Conservation (phyloP, 345 rosid genomes). For the Lepidium sativum region DNA sequence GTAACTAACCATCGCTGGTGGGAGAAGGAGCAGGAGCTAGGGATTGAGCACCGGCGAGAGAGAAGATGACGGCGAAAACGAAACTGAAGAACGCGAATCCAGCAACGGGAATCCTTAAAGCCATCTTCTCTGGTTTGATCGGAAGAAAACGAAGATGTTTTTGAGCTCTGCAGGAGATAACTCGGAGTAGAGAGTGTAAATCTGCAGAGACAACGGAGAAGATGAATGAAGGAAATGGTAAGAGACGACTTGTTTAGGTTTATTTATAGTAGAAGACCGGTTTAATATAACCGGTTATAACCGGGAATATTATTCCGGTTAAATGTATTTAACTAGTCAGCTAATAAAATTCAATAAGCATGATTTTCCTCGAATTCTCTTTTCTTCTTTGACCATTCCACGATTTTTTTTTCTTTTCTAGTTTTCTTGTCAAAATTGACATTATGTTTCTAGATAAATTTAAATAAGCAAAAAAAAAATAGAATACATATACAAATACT, state of each 20-base stretch:
- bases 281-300: conserved; percentile 10
- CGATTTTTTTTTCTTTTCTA: not conserved
- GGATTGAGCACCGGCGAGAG: conserved; percentile 32
- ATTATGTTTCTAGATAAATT: conserved; percentile 11
- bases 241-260: conserved; percentile 6
- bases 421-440: conserved; percentile 22
- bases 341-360: not conserved
- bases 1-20: conserved; percentile 47
- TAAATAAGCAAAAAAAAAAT: too few relatives aligned
- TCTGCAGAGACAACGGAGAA: conserved; percentile 14
- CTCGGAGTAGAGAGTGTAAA: conserved; percentile 12
- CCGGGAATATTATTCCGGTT: conserved; percentile 11
- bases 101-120: conserved; percentile 6
- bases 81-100: conserved; percentile 16
- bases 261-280: conserved; percentile 11
- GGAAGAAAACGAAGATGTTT: not conserved
- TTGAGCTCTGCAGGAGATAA: not conserved
- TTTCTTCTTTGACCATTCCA: not conserved
- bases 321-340: conserved; percentile 3
- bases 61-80: conserved; percentile 30
- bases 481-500: too few relatives aligned
- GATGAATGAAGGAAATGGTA: not conserved
- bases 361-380: conserved; percentile 4
- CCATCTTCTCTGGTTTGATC: conserved; percentile 10
- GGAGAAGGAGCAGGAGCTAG: conserved; percentile 56